Evolutionary conservation across 352 stramenopile species (phyloP), one percentile per base, ranked within the genome.

Genomic region (Elongisporangium anandrum): DNA sequence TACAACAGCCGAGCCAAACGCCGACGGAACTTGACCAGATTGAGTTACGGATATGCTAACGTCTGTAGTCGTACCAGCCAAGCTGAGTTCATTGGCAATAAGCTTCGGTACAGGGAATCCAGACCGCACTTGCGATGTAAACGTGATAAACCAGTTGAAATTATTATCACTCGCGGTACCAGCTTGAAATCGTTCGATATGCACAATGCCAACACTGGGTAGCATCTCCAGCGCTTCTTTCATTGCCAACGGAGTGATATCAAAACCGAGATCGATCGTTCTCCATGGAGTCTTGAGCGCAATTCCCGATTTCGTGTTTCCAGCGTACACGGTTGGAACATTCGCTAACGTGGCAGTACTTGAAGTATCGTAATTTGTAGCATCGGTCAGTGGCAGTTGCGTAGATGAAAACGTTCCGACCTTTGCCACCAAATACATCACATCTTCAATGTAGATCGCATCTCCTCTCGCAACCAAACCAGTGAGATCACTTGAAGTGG

Each of bases 111-210:
- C 67, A 2, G 56, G 41, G 0, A 60, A 24, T 6, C 75, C 53
- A 24, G 61, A 53, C 0, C 83, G 81, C 2, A 93, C 73, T 47
- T 89, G 77, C 15, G 63, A 70, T 19, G 68, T 75, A 63, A 98
- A 98, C 12, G 94, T 97, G 29, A 98, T 80, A 16, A 65, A 77
- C 93, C 94, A 98, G 10, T 80, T 70, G 65, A 86, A 98, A 22
- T 80, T 91, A 56, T 87, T 88, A 22, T 70, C 60, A 16, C 75
- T 84, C 4, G 72, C 73, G 3, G 48, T 55, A 3, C 60, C 64
- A 10, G 78, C 68, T 21, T 80, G 77, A 23, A 93, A 68, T n/a
- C 95, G 85, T 54, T 92, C 81, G 1, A 98, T 89, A 17, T 95
- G 81, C 5, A 98, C 90, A n/a, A 85, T 70, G 1, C 94, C 94